phyloP scores from a whole-genome alignment of 148 eudicot genomes.

The Polygonum aviculare region DNA sequence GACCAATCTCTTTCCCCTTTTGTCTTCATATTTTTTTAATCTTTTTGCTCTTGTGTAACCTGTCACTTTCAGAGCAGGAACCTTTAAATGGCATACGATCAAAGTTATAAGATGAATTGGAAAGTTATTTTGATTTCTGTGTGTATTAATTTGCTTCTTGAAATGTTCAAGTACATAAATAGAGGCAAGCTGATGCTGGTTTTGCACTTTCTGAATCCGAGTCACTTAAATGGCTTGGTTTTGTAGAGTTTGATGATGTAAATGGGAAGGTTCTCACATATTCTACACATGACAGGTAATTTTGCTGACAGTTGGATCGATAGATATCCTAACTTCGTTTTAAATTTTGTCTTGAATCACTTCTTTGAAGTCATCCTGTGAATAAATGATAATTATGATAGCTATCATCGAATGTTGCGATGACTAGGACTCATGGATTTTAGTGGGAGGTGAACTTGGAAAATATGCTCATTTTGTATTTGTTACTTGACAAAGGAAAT shows the following conservation, averaged over 20 bases:
- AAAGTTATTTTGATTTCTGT: background rate
- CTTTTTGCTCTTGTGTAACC: background rate
- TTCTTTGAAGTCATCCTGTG: background rate
- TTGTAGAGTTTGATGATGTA: constrained; percentile 98
- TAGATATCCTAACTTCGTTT: constrained; percentile 16
- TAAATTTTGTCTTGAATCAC: background rate
- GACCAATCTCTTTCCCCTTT: background rate
- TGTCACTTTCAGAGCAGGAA: too few relatives aligned
- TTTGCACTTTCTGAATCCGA: constrained; percentile 93
- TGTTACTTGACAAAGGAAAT: too few relatives aligned
- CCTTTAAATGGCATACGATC: too few relatives aligned
- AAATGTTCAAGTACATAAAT: constrained; percentile 54
- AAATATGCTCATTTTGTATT: background rate
- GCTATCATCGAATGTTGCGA: background rate
- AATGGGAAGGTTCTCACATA: constrained; percentile 25
- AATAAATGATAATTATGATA: background rate
- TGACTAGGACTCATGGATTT: background rate
- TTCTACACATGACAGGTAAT: constrained; percentile 22
- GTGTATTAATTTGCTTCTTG: background rate
- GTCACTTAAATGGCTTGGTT: constrained; percentile 97
- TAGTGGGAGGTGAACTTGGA: background rate
- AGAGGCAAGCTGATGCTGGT: constrained; percentile 93
- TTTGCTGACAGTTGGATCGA: constrained; percentile 67
- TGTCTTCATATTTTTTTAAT: too few relatives aligned
- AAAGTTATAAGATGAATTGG: background rate